Conservation (phyloP, 805 yeast genomes). For the Debaryomyces hansenii region DNA sequence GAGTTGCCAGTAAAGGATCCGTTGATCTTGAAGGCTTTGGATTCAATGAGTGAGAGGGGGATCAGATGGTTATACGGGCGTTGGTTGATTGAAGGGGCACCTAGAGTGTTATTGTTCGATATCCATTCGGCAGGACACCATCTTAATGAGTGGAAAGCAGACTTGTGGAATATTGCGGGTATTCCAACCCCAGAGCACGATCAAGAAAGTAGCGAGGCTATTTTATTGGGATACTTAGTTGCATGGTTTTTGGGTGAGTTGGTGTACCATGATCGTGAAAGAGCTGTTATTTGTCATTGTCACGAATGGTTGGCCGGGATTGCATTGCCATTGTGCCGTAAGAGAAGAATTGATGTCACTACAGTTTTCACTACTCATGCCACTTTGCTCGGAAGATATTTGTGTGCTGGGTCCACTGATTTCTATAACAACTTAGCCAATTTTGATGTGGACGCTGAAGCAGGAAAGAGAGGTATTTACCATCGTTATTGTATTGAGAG, state of each 20-base stretch:
- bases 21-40: slow-evolving; percentile 59
- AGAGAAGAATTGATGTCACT: slow-evolving; percentile 88
- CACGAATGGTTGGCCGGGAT: slow-evolving; percentile 99
- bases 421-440: slow-evolving; percentile 86
- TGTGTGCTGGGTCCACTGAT: slow-evolving; percentile 96
- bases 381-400: slow-evolving; percentile 87
- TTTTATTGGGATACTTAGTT: slow-evolving; percentile 85
- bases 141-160: slow-evolving; percentile 92
- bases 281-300: slow-evolving; percentile 91
- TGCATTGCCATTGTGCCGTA: slow-evolving; percentile 88
- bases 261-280: slow-evolving; percentile 75
- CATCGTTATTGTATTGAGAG: slow-evolving; percentile 97
- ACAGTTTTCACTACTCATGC: slow-evolving; percentile 98
- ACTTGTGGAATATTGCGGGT: slow-evolving; percentile 87
- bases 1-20: slow-evolving; percentile 60
- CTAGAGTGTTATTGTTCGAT: slow-evolving; percentile 87
- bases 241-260: slow-evolving; percentile 98
- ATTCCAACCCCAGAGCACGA: slow-evolving; percentile 93
- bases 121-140: slow-evolving; percentile 66
- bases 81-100: slow-evolving; percentile 98
- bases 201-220: slow-evolving; percentile 87
- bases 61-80: slow-evolving; percentile 84
- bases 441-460: slow-evolving; percentile 96
- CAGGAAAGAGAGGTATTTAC: slow-evolving; percentile 96
- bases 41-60: slow-evolving; percentile 81